Conservation (phyloP, 352 stramenopile genomes). For the Globisporangium apiculatum region DNA sequence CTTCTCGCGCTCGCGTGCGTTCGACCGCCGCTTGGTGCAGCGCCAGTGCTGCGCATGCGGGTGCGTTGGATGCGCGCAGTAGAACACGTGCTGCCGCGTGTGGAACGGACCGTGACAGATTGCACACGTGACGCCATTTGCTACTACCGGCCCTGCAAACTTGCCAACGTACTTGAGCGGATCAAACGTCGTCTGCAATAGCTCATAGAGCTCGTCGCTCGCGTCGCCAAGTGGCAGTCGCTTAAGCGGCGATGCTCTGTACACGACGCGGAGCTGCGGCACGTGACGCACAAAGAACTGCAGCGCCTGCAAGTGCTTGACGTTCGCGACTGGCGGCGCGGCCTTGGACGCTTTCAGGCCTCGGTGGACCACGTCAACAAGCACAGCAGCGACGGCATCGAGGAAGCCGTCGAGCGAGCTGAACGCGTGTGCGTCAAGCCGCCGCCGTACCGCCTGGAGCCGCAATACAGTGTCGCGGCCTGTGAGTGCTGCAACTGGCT, state of each 20-base stretch:
- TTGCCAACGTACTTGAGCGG: constrained; percentile 44
- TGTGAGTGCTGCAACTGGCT: constrained; percentile 36
- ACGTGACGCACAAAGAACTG: constrained; percentile 64
- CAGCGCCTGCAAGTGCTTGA: constrained; percentile 59
- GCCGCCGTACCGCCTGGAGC: constrained; percentile 35
- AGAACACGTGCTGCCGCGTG: constrained; percentile 71
- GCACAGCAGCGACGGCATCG: constrained; percentile 25
- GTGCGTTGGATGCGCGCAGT: constrained; percentile 35
- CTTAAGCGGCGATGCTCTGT: constrained; percentile 16
- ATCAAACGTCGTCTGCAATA: constrained; percentile 50
- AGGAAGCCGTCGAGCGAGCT: constrained; percentile 30
- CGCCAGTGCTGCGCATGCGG: constrained; percentile 70
- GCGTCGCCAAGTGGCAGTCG: constrained; percentile 34
- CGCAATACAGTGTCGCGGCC: constrained; percentile 46
- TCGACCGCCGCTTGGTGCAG: constrained; percentile 58
- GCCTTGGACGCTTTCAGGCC: constrained; percentile 36
- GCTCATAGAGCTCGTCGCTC: constrained; percentile 37
- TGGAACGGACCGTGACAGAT: constrained; percentile 72
- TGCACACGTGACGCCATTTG: constrained; percentile 21
- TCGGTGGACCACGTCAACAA: constrained; percentile 51
- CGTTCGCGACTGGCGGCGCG: constrained; percentile 41
- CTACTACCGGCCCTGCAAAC: constrained; percentile 15
- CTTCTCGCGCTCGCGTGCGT: constrained; percentile 15
- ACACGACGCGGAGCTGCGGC: constrained; percentile 55
- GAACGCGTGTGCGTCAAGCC: constrained; percentile 31